Evolutionary conservation across 495 filamentous ascomycete species (phyloP).

Genomic region (Aspergillus indologenus): DNA sequence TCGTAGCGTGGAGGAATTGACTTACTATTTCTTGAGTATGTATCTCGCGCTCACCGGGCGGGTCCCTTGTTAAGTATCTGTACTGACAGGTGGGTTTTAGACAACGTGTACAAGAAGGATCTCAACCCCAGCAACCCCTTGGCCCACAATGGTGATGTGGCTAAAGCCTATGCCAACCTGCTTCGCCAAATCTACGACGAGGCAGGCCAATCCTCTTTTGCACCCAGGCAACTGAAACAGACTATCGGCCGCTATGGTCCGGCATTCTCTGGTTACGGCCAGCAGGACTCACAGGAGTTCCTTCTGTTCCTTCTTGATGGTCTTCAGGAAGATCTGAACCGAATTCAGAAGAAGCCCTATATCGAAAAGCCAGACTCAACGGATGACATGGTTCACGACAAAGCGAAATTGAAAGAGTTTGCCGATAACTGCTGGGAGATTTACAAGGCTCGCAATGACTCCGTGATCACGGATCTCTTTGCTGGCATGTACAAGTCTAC

Average conservation of each 20-base stretch:
- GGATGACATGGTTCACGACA: conserved; percentile 89
- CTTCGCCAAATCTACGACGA: conserved; percentile 67
- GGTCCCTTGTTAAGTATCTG: neutral
- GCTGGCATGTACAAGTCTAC: conserved; percentile 98
- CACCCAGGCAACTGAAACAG: conserved; percentile 74
- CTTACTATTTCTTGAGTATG: conserved; percentile 78
- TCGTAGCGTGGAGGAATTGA: conserved; percentile 85
- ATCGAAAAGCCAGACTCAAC: conserved; percentile 98
- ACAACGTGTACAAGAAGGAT: conserved; percentile 67
- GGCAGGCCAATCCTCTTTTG: conserved; percentile 56
- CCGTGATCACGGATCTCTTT: conserved; percentile 90
- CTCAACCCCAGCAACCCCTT: conserved; percentile 82
- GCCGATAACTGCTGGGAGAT: conserved; percentile 86
- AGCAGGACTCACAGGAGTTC: conserved; percentile 97
- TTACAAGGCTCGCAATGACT: conserved; percentile 90
- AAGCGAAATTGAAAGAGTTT: conserved; percentile 71
- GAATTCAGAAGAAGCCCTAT: conserved; percentile 92
- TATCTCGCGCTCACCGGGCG: conserved; percentile 9
- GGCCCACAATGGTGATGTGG: conserved; percentile 77
- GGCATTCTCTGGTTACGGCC: conserved; percentile 88
- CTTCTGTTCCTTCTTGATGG: conserved; percentile 95
- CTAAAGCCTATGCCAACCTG: conserved; percentile 71
- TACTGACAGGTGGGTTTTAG: conserved; percentile 35
- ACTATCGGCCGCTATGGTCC: conserved; percentile 76
- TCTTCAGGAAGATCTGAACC: conserved; percentile 89